Percentiles rank a stretch among this genome's conserved stretches.
These are phyloP conservation scores for Colletotrichum camelliae DNA, from an alignment of 2,329 filamentous ascomycete genomes.

Conservation along the genomic window DNA sequence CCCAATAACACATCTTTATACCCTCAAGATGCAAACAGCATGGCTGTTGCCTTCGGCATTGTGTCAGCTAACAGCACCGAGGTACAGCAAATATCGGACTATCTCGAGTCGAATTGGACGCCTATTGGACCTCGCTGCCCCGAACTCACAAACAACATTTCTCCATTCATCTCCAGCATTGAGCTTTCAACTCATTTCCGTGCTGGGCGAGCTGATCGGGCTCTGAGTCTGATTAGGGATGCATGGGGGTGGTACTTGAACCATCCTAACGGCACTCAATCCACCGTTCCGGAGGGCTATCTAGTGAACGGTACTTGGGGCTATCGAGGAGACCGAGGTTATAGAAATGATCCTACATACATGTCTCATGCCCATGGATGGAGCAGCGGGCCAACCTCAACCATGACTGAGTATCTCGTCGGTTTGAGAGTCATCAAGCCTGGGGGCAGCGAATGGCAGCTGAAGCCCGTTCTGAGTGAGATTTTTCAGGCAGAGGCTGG, in stretches of 20 bases:
- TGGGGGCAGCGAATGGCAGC: background rate
- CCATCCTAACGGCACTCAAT: constrained; percentile 60
- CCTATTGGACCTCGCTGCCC: constrained; percentile 60
- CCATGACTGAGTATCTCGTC: constrained; percentile 46
- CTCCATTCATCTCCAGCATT: constrained; percentile 62
- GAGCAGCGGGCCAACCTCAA: constrained; percentile 51
- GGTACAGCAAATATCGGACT: constrained; percentile 45
- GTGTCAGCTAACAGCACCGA: constrained; percentile 11
- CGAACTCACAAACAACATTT: constrained; percentile 63
- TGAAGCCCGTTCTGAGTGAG: background rate
- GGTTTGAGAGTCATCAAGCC: constrained; percentile 33
- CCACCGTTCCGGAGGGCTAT: constrained; percentile 66
- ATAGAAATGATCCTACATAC: constrained; percentile 49
- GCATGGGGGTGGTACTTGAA: constrained; percentile 66
- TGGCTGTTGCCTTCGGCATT: constrained; percentile 51
- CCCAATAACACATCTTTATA: constrained; percentile 53
- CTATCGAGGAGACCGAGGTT: constrained; percentile 55
- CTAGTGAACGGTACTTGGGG: constrained; percentile 59
- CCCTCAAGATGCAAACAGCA: constrained; percentile 65
- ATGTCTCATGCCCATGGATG: constrained; percentile 55
- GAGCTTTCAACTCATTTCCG: constrained; percentile 63
- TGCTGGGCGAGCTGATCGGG: constrained; percentile 50
- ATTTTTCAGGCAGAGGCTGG: background rate
- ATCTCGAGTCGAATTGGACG: constrained; percentile 57
- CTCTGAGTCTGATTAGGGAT: constrained; percentile 58